Base-by-base conservation (phyloP, 2,329 filamentous ascomycete species). In the Sporothrix curviconia region DNA sequence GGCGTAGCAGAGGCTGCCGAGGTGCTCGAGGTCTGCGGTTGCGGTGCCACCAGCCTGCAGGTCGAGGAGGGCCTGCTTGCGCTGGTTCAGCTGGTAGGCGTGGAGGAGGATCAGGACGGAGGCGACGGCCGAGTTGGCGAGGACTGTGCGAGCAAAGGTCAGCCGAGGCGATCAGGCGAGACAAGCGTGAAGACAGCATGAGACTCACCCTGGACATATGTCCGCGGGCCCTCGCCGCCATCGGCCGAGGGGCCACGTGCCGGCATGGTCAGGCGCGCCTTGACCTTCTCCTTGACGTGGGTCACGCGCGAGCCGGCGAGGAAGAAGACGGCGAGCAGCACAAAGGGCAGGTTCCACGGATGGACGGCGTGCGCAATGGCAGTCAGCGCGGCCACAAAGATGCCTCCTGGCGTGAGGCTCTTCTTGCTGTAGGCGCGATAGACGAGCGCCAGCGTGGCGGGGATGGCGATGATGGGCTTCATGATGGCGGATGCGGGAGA, bases 331-430 rank as follows among this genome's bases (percentile, higher is more conserved):
- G 82, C 81, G 2, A 97, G 78, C 11, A 96, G 78, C 28, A 81
- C 81, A 73, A 96, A 95, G n/a, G 90, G 92, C n/a, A 92, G 76
- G 60, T 89, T 89, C 86, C 90, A 96, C 3, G 92, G 92, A 71
- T 97, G 92, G n/a, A 92, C 74, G 15, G 91, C 90, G 70, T 99
- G 94, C 11, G 87, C 82, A 46, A 81, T 70, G 4, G 90, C 92
- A 4, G 92, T 95, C 43, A 87, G 66, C 5, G 78, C 76, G 3
- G 92, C 92, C 12, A 82, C 81, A 37, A 86, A 64, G 64, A 96
- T 82, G 60, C 92, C 92, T 7, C 78, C 74, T 0, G 86, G 82
- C 0, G 92, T 97, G 39, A 99, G 80, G 24, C 87, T 92, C 57
- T 89, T 86, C 64, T 84, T 85, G 47, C 80, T 83, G 72, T 82